phyloP scores from a whole-genome alignment of 176 grass and related monocot species.

The Oryza punctata region DNA sequence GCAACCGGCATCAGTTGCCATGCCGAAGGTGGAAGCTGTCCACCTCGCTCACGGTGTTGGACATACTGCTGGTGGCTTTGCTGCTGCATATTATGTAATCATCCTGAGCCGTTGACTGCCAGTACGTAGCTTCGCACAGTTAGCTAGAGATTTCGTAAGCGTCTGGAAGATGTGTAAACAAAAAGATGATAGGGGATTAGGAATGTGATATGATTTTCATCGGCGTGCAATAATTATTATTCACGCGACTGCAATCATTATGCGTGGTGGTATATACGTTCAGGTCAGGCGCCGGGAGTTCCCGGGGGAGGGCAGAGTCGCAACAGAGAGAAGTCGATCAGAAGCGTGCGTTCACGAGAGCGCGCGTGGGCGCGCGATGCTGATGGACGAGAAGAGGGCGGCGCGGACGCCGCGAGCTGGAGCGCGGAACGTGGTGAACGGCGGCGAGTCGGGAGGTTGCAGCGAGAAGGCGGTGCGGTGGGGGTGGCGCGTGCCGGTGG shows the following conservation, averaged over 20 bases:
- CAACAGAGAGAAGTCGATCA: too few relatives aligned
- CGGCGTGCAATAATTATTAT: background rate
- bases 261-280: background rate
- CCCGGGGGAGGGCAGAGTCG: background rate
- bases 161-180: background rate
- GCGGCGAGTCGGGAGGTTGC: background rate
- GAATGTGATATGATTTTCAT: background rate
- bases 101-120: slow-evolving; percentile 7
- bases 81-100: background rate
- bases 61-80: background rate
- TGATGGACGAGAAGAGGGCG: background rate
- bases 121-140: background rate
- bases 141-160: background rate
- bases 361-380: background rate
- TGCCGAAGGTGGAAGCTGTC: background rate
- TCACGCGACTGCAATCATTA: background rate
- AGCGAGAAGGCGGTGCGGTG: background rate
- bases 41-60: background rate
- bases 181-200: background rate
- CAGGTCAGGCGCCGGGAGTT: background rate
- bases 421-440: background rate
- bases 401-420: background rate
- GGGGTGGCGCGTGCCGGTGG: background rate
- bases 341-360: background rate
- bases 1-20: background rate